These are phyloP conservation scores for Wickerhamiella sergipiensis DNA, from an alignment of 805 yeast genomes.

Conservation along the genomic window DNA sequence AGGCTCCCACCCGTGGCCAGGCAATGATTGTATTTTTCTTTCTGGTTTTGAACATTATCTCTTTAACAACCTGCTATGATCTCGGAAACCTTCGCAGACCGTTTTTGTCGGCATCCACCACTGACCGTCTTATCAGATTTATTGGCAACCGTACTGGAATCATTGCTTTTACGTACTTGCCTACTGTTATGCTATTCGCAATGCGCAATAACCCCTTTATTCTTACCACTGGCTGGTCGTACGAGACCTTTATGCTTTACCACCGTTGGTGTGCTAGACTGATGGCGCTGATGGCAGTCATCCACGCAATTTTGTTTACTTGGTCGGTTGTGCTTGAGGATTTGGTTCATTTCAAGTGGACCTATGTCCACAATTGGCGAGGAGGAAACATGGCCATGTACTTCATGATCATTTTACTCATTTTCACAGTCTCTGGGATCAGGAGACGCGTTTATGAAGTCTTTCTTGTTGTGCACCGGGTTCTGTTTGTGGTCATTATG, in stretches of 20 bases:
- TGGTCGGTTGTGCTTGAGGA: constrained; percentile 17
- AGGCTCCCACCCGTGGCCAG: constrained; percentile 33
- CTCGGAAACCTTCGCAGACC: constrained; percentile 13
- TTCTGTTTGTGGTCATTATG: constrained; percentile 12
- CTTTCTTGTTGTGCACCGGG: constrained; percentile 37
- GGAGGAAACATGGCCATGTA: constrained; percentile 35
- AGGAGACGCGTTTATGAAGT: constrained; percentile 44
- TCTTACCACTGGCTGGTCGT: constrained; percentile 47
- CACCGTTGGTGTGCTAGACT: constrained; percentile 47
- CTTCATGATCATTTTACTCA: constrained; percentile 27
- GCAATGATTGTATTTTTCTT: constrained; percentile 26
- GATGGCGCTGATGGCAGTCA: constrained; percentile 28
- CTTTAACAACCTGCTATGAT: constrained; percentile 15
- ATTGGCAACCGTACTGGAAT: constrained; percentile 35
- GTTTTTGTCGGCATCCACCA: constrained; percentile 24
- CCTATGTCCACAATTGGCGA: constrained; percentile 22
- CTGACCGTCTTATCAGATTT: constrained; percentile 26
- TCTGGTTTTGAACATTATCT: constrained; percentile 21
- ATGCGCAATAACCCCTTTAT: constrained; percentile 61
- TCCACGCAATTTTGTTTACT: constrained; percentile 30
- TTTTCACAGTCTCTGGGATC: constrained; percentile 37
- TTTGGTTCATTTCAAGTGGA: constrained; percentile 20
- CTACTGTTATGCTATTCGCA: constrained; percentile 44
- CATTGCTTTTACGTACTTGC: constrained; percentile 32
- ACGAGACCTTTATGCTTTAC: constrained; percentile 43